A percentile compares a stretch with the other conserved stretches of the same genome.
phyloP scores from a whole-genome alignment of 1,284 basidiomycete genomes.

The Cutaneotrichosporon dermatis region DNA sequence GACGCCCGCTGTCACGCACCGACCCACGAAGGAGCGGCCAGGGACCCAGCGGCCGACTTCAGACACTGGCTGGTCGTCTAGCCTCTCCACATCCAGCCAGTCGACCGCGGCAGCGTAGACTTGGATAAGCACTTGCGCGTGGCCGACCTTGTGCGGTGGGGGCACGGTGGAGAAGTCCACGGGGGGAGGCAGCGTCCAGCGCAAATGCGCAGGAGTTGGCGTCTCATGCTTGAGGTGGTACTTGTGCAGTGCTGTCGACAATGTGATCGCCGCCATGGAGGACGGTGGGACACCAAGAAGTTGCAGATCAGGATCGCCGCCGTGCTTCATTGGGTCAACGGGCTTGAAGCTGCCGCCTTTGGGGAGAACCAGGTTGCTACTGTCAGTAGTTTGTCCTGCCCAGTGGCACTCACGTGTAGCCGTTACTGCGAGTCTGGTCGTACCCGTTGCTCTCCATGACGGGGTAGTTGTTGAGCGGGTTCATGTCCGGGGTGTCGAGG shows the following conservation, averaged over 20 bases:
- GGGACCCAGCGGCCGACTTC: constrained; percentile 56
- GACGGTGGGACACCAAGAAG: constrained; percentile 69
- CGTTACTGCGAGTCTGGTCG: constrained; percentile 17
- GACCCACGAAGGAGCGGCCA: constrained; percentile 74
- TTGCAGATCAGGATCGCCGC: constrained; percentile 60
- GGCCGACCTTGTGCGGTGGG: constrained; percentile 66
- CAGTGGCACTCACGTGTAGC: background rate
- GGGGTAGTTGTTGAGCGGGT: constrained; percentile 1
- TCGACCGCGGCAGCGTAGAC: constrained; percentile 80
- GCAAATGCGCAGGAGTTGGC: constrained; percentile 52
- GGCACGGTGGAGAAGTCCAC: constrained; percentile 63
- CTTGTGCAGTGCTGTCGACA: constrained; percentile 18
- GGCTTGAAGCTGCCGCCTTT: constrained; percentile 53
- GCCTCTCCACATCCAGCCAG: constrained; percentile 62
- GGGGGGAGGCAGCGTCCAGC: constrained; percentile 43
- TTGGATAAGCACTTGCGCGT: constrained; percentile 68
- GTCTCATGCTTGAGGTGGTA: constrained; percentile 18
- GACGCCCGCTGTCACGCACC: constrained; percentile 71
- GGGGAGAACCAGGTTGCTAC: constrained; percentile 61
- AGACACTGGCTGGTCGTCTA: constrained; percentile 51
- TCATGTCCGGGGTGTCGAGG: constrained; percentile 2
- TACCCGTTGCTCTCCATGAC: constrained; percentile 37
- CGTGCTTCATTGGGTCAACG: constrained; percentile 37
- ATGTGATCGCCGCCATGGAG: constrained; percentile 76
- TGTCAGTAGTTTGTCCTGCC: background rate